phyloP scores from a whole-genome alignment of 2,329 filamentous ascomycete species.

The Fusarium xylarioides region DNA sequence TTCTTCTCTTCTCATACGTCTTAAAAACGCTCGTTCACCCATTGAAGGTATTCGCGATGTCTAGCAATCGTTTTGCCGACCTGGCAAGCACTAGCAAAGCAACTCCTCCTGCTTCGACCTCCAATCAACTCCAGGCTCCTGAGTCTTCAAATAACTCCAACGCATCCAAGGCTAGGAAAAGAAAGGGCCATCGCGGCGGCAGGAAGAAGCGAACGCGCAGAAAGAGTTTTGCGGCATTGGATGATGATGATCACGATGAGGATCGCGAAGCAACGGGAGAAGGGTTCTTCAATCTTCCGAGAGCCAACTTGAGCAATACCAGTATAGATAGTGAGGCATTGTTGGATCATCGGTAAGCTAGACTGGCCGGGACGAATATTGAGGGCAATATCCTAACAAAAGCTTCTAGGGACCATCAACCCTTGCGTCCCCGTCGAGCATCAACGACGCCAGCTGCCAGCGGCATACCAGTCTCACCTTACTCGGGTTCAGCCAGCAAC shows the following conservation, averaged over 20 bases:
- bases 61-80: constrained; percentile 46
- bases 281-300: constrained; percentile 60
- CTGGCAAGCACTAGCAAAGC: constrained; percentile 33
- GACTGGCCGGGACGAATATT: neutral
- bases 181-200: constrained; percentile 76
- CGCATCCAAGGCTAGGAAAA: constrained; percentile 60
- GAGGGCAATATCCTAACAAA: neutral
- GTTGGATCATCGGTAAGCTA: constrained; percentile 80
- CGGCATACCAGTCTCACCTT: constrained; percentile 46
- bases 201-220: constrained; percentile 80
- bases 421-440: constrained; percentile 70
- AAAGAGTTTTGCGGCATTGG: constrained; percentile 79
- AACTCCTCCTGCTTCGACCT: constrained; percentile 6
- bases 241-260: constrained; percentile 62
- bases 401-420: constrained; percentile 62
- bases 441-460: constrained; percentile 56
- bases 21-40: neutral
- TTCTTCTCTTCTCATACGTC: neutral
- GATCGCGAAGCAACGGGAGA: constrained; percentile 47
- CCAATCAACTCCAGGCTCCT: constrained; percentile 17
- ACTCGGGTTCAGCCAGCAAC: constrained; percentile 42
- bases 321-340: constrained; percentile 90
- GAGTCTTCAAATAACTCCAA: constrained; percentile 31
- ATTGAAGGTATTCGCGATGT: constrained; percentile 39
- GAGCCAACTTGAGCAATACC: constrained; percentile 76